Conservation (phyloP, 2,329 filamentous ascomycete genomes). For the Chalaropsis ovoidea region DNA sequence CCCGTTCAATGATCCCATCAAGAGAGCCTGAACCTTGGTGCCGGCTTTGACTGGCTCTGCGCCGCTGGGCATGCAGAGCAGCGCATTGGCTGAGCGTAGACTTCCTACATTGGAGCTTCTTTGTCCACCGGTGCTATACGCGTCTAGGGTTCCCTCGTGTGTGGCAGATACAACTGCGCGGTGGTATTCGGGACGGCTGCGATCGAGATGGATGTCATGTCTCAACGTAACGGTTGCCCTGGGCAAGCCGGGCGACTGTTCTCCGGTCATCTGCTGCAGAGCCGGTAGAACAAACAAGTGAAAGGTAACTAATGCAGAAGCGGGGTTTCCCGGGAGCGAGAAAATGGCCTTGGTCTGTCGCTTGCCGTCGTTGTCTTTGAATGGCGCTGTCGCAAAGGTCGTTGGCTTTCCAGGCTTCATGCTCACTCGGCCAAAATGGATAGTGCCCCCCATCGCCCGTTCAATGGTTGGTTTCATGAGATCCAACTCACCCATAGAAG, state of each 20-base stretch:
- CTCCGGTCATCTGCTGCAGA: constrained; percentile 64
- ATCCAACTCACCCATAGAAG: constrained; percentile 96
- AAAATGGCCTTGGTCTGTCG: constrained; percentile 65
- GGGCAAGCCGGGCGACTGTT: constrained; percentile 58
- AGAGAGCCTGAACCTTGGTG: constrained; percentile 60
- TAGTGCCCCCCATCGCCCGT: constrained; percentile 75
- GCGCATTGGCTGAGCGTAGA: constrained; percentile 74
- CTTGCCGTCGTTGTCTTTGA: constrained; percentile 41
- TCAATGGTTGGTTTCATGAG: constrained; percentile 94
- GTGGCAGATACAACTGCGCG: constrained; percentile 62
- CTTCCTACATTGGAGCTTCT: constrained; percentile 84
- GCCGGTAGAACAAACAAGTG: constrained; percentile 88
- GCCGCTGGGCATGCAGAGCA: constrained; percentile 63
- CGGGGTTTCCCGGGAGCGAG: constrained; percentile 86
- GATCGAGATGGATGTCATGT: constrained; percentile 65
- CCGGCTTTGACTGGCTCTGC: constrained; percentile 58
- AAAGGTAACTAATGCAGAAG: constrained; percentile 83
- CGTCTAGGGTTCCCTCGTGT: constrained; percentile 58
- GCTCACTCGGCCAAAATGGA: constrained; percentile 88
- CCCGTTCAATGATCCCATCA: constrained; percentile 47
- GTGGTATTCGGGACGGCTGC: constrained; percentile 76
- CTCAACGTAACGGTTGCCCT: constrained; percentile 60
- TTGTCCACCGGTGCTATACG: constrained; percentile 78
- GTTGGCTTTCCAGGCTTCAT: constrained; percentile 99
- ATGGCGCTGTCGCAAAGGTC: constrained; percentile 82